Evolutionary conservation across 306 rosid species (phyloP), one percentile per base, ranked within the genome.

Genomic region (Corylus avellana): DNA sequence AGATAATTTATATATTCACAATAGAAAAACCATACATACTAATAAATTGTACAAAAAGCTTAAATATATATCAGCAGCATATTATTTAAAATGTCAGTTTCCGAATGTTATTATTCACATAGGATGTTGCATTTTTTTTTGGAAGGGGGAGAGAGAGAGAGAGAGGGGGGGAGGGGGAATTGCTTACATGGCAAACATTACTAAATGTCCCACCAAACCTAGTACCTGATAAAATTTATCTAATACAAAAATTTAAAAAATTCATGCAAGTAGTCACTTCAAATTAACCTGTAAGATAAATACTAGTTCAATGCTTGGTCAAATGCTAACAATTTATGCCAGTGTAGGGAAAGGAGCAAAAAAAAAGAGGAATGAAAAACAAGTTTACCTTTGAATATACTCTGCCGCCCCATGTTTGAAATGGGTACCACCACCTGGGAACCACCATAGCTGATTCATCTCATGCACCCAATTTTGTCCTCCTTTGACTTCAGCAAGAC

Each of bases 351-450:
- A 57, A 11, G 68, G 37, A 73, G 61, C 12, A 63, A 4, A 63
- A 5, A 82, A 17, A 46, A 12, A 56, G 46, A 8, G 37, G 7
- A 83, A 80, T 73, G 27, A 62, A 78, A 74, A 63, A 20, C 18
- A 47, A 35, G 50, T 73, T 9, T 86, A 91, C 98, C 98, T 91
- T 73, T 90, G 87, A 66, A 93, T 95, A 84, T 95, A 95, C 78
- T 93, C 97, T 10, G 96, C 50, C 37, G 99, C 98, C 17, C 99
- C 98, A 57, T 91, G 88, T 88, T 95, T 95, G 87, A 95, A 95
- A 88, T 95, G 99, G 73, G 98, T 93, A 83, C 99, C 98, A 57
- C 99, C 99, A 48, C 98, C 98, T 1, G 98, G 98, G 87, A 95
- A 95, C 97, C 97, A 92, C 98, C 99, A 90, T 13, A 93, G 89